phyloP scores from a whole-genome alignment of 805 yeast genomes.

The Candida qinlingensis region DNA sequence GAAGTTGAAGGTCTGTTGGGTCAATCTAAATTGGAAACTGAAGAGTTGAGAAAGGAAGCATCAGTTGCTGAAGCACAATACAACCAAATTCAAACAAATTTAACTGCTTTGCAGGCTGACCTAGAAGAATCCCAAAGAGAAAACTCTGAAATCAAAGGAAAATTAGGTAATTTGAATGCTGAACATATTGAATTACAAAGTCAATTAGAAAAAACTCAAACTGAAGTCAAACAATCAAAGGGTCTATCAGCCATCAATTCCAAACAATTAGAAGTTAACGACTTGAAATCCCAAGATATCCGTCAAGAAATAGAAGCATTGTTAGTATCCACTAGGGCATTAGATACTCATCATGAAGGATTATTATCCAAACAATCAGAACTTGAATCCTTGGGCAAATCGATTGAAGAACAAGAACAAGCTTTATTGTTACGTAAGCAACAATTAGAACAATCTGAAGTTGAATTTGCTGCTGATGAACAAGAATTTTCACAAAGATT shows the following conservation, averaged over 20 bases:
- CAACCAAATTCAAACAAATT: conserved; percentile 61
- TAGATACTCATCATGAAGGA: conserved; percentile 34
- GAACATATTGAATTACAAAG: conserved; percentile 56
- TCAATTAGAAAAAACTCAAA: conserved; percentile 46
- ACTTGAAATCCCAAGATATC: conserved; percentile 42
- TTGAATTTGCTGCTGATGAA: conserved; percentile 16
- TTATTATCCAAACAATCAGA: conserved; percentile 32
- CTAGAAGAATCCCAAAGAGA: conserved; percentile 66
- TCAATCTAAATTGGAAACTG: conserved; percentile 62
- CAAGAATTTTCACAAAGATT: conserved; percentile 29
- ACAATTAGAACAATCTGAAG: conserved; percentile 13
- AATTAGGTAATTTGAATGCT: conserved; percentile 59
- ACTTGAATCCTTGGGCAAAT: conserved; percentile 24
- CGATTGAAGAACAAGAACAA: conserved; percentile 33
- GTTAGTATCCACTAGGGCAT: conserved; percentile 28
- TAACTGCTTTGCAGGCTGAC: conserved; percentile 53
- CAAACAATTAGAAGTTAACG: conserved; percentile 64
- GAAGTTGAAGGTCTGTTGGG: conserved; percentile 60
- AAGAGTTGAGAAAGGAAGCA: conserved; percentile 63
- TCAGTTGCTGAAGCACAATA: conserved; percentile 74
- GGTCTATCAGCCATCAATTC: conserved; percentile 60
- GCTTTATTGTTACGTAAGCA: conserved; percentile 28
- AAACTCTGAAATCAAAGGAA: conserved; percentile 62
- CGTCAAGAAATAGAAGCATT: conserved; percentile 35
- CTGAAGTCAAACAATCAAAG: conserved; percentile 54